phyloP scores from a whole-genome alignment of 2,329 filamentous ascomycete species.

The Aspergillus caelatus region DNA sequence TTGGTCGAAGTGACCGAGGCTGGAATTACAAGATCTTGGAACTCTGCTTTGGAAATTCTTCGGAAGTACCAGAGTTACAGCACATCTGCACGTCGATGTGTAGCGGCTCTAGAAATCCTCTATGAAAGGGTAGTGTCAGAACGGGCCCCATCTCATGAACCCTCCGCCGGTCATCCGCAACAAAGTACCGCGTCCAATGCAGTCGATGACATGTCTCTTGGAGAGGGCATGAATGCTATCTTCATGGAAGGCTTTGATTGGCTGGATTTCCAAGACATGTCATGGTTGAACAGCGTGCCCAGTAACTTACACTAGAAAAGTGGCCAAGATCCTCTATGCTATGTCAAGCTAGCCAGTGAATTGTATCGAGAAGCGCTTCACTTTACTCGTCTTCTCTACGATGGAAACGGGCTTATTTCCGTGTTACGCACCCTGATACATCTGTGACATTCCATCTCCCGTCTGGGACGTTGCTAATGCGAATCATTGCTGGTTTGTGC shows the following conservation, averaged over 20 bases:
- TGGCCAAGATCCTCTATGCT: neutral
- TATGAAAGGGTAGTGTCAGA: slow-evolving; percentile 32
- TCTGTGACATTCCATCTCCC: neutral
- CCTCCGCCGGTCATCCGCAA: slow-evolving; percentile 2
- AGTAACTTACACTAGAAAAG: slow-evolving; percentile 29
- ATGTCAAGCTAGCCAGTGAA: neutral
- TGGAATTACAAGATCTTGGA: slow-evolving; percentile 30
- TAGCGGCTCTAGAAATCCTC: slow-evolving; percentile 36
- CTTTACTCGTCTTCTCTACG: no score
- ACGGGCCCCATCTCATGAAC: slow-evolving; percentile 9
- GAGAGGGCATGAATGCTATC: slow-evolving; percentile 29
- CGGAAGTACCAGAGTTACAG: slow-evolving; percentile 36
- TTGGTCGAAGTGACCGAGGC: slow-evolving; percentile 29
- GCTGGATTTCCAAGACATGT: slow-evolving; percentile 38
- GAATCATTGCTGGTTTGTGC: neutral
- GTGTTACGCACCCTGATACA: neutral
- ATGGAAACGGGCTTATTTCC: neutral
- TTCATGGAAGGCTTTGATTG: slow-evolving; percentile 31
- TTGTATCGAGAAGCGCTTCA: neutral
- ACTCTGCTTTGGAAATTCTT: slow-evolving; percentile 33
- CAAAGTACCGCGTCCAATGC: neutral
- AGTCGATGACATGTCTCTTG: slow-evolving; percentile 29
- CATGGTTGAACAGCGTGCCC: slow-evolving; percentile 37
- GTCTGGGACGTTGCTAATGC: no score
- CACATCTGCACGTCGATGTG: slow-evolving; percentile 34